Evolutionary conservation across 108 stramenopile genomes (phyloP).

Genomic region (Stephanodiscus triporus): DNA sequence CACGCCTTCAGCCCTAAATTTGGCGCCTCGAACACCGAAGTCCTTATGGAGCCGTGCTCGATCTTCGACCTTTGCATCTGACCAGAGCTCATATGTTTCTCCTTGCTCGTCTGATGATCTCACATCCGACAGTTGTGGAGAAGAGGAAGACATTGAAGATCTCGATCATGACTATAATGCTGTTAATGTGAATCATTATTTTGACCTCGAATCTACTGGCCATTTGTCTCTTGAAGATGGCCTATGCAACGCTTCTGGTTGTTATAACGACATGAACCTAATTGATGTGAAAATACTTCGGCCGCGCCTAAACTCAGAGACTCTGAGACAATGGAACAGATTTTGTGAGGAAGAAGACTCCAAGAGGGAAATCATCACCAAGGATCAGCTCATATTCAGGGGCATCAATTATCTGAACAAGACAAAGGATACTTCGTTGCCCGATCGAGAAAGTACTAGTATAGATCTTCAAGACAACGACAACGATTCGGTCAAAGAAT

Average conservation of each 20-base stretch:
- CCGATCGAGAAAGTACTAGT: neutral
- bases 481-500: neutral
- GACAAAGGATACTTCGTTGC: neutral
- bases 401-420: slow-evolving; percentile 13
- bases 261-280: neutral
- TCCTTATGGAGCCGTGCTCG: slow-evolving; percentile 8
- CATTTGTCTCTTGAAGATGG: neutral
- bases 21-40: slow-evolving; percentile 16
- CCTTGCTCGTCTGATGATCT: slow-evolving; percentile 3
- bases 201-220: neutral
- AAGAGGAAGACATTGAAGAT: neutral
- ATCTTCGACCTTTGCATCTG: slow-evolving; percentile 21
- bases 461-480: neutral
- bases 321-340: slow-evolving; percentile 29
- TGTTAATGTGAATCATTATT: neutral
- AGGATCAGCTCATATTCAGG: slow-evolving; percentile 26
- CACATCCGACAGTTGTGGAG: slow-evolving; percentile 14
- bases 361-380: slow-evolving; percentile 3
- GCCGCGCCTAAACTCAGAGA: slow-evolving; percentile 18
- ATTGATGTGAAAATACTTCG: neutral
- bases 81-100: slow-evolving; percentile 28
- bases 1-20: neutral
- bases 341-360: slow-evolving; percentile 16
- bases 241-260: neutral
- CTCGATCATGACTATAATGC: neutral